These are phyloP conservation scores for Agaricus sinodeliciosus DNA, from an alignment of 768 basidiomycete genomes.

Conservation along the genomic window DNA sequence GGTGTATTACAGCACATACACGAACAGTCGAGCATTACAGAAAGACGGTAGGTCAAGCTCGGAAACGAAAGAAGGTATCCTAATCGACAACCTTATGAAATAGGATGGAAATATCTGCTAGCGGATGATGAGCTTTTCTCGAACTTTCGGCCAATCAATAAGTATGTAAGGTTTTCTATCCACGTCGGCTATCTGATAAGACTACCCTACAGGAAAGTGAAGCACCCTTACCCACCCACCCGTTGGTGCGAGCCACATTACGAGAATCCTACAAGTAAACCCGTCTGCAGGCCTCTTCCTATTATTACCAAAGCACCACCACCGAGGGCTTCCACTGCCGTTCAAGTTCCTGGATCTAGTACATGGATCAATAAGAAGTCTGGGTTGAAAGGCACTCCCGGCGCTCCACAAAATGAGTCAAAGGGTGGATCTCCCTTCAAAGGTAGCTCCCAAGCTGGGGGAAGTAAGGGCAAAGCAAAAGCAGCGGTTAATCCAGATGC, in stretches of 20 bases:
- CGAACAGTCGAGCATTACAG: slow-evolving; percentile 34
- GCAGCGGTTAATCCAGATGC: neutral
- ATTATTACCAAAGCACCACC: slow-evolving; percentile 8
- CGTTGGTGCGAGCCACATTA: slow-evolving; percentile 11
- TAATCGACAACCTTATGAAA: neutral
- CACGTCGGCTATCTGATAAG: neutral
- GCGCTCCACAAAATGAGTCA: neutral
- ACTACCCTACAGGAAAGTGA: slow-evolving; percentile 5
- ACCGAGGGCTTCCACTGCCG: neutral
- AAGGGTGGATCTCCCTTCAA: neutral
- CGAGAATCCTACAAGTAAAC: slow-evolving; percentile 13
- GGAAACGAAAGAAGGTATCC: neutral
- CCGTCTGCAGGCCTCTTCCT: slow-evolving; percentile 12
- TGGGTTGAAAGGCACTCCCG: neutral
- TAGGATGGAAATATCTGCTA: slow-evolving; percentile 46
- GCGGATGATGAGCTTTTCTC: slow-evolving; percentile 37
- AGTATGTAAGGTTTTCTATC: slow-evolving; percentile 18
- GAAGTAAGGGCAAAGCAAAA: neutral
- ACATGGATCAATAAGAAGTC: slow-evolving; percentile 1
- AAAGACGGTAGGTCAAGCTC: slow-evolving; percentile 36
- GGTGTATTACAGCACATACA: slow-evolving; percentile 38
- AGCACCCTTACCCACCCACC: slow-evolving; percentile 12
- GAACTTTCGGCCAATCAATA: slow-evolving; percentile 25
- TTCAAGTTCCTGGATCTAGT: slow-evolving; percentile 7
- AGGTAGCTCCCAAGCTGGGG: neutral